phyloP scores from a whole-genome alignment of 2,329 filamentous ascomycete genomes.

The Penicillium sp. region DNA sequence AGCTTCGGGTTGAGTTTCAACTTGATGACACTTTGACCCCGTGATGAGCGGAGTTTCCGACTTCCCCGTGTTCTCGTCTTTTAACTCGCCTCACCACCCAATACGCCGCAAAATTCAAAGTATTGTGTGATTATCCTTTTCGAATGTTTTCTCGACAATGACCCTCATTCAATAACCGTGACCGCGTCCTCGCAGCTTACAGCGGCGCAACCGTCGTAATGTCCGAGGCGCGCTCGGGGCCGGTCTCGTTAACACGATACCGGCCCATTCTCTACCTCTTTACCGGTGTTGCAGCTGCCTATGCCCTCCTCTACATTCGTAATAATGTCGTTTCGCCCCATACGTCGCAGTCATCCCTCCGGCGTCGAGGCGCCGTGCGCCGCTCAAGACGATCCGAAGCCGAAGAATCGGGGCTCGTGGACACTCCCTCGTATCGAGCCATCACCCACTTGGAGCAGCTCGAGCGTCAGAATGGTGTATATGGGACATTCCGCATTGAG shows the following conservation, averaged over 20 bases:
- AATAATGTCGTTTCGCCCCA: conserved; percentile 28
- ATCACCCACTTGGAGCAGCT: conserved; percentile 39
- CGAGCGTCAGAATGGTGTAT: conserved; percentile 39
- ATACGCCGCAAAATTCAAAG: neutral
- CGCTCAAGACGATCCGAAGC: conserved; percentile 31
- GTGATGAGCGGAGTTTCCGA: conserved; percentile 1
- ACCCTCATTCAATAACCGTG: conserved; percentile 10
- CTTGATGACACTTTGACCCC: conserved; percentile 1
- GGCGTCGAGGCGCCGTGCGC: conserved; percentile 39
- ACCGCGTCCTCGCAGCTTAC: conserved; percentile 12
- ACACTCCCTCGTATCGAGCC: conserved; percentile 35
- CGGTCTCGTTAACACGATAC: conserved; percentile 35
- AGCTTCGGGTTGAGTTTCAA: too few relatives aligned
- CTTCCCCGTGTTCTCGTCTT: neutral
- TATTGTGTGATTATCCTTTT: neutral
- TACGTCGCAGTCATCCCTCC: conserved; percentile 28
- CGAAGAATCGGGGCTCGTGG: conserved; percentile 20
- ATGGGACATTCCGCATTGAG: conserved; percentile 42
- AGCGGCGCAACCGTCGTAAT: conserved; percentile 23
- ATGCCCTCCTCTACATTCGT: conserved; percentile 40
- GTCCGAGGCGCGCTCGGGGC: conserved; percentile 29
- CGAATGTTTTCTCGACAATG: conserved; percentile 11
- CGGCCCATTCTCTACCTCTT: conserved; percentile 41
- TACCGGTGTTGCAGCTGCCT: conserved; percentile 40
- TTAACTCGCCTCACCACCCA: neutral